Evolutionary conservation across 1,284 basidiomycete genomes (phyloP), one percentile per base, ranked within the genome.

Genomic region (Cryptococcus sp.): DNA sequence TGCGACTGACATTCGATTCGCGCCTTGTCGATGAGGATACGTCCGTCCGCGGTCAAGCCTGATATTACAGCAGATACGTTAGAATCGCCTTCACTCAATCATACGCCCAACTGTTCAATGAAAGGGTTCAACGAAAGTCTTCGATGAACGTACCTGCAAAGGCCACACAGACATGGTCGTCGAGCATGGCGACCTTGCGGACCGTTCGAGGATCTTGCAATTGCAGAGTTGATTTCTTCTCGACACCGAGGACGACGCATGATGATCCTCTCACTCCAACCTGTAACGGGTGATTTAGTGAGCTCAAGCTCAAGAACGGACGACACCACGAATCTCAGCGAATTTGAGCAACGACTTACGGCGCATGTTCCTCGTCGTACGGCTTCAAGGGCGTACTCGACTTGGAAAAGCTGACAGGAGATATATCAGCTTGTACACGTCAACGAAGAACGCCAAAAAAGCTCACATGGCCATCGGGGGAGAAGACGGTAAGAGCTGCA

Each of bases 191-290:
- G 15, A 98, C 95, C 79, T 99, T 99, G 59, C 95, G 85, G 17
- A 99, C 93, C 1, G 96, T 99, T 56, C 96, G 85, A 11, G 96
- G 91, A 81, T 99, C 96, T 83, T 99, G 96, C 8, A 99, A 85
- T 79, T 99, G 96, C 25, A 98, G 83, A 17, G 97, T 87, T 0
- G 91, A 93, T 81, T 98, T 99, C 88, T 99, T 99, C 84, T 99
- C 96, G 20, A 99, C 96, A 54, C 95, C 96, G 25, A 99, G 84
- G 4, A 99, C 93, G 4, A 97, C 96, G 39, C 94, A 90, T 71
- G 94, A 88, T 75, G 91, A 89, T 64, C 96, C 96, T 62, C 93
- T 87, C 35, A 99, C 92, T 53, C 96, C 96, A 61, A 99, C 93
- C 93, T 95, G 64, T 1, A 16, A 17, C 46, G n/a, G 27, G 13